Conservation (phyloP, 1,284 basidiomycete genomes). For the Leucoagaricus sp. region DNA sequence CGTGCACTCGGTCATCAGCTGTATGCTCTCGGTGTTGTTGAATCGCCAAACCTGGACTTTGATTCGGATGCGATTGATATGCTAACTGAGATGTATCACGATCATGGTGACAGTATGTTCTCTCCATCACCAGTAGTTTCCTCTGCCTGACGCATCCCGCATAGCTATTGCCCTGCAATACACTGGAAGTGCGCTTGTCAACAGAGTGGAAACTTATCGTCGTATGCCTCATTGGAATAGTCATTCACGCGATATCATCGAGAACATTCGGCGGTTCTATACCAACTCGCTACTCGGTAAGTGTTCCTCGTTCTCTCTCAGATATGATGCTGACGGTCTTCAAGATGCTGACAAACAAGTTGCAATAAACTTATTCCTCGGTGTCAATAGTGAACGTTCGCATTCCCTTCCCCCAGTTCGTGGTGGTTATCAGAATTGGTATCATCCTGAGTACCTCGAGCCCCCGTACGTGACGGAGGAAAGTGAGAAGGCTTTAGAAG, state of each 20-base stretch:
- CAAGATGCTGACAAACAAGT: constrained; percentile 96
- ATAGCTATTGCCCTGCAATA: constrained; percentile 94
- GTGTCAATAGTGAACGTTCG: constrained; percentile 66
- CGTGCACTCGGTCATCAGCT: constrained; percentile 94
- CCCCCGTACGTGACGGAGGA: constrained; percentile 59
- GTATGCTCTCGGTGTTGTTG: constrained; percentile 89
- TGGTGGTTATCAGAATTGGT: constrained; percentile 84
- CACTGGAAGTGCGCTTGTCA: constrained; percentile 95
- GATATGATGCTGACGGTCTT: not conserved
- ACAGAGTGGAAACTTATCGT: constrained; percentile 95
- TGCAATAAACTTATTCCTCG: constrained; percentile 96
- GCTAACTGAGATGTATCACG: constrained; percentile 99
- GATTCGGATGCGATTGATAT: constrained; percentile 97
- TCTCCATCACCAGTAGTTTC: constrained; percentile 4
- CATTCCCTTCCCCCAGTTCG: constrained; percentile 49
- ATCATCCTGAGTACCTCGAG: constrained; percentile 67
- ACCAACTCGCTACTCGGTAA: constrained; percentile 89
- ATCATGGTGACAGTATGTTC: constrained; percentile 87
- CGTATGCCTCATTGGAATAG: constrained; percentile 98
- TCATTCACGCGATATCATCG: constrained; percentile 96
- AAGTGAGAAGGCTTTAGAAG: constrained; percentile 53
- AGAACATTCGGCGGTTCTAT: constrained; percentile 95
- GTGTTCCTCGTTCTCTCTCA: constrained; percentile 17
- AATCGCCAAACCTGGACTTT: constrained; percentile 84
- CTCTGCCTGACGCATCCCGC: not conserved